A percentile compares a stretch with the other conserved stretches of the same genome.
Conservation (phyloP, 345 rosid genomes). For the Boechera stricta region DNA sequence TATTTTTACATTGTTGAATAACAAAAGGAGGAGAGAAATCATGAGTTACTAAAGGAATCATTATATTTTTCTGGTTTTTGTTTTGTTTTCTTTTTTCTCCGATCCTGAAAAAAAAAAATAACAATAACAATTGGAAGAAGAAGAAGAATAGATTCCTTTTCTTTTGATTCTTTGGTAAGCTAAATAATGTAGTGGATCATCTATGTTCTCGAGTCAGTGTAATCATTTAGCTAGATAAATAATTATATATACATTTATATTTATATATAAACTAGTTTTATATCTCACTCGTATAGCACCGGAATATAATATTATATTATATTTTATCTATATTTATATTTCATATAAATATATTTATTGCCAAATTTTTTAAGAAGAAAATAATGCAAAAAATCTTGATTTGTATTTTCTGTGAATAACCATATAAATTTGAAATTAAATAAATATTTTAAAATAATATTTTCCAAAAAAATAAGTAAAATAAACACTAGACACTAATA, state of each 20-base stretch:
- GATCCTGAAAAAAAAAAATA: conserved; percentile 14
- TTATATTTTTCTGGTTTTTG: conserved; percentile 27
- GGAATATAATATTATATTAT: no score
- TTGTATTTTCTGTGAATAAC: no score
- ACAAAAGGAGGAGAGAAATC: conserved; percentile 33
- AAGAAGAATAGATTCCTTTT: conserved; percentile 38
- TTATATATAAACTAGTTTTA: neutral
- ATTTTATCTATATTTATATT: no score
- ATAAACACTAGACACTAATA: no score
- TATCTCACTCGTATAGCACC: no score
- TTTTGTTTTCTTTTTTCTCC: conserved; percentile 28
- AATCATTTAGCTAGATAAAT: conserved; percentile 14
- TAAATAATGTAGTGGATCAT: conserved; percentile 26
- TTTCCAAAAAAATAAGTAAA: no score
- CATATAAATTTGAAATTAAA: no score
- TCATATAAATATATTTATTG: no score
- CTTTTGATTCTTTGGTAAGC: conserved; percentile 39
- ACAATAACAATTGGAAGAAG: conserved; percentile 26
- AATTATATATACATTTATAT: neutral
- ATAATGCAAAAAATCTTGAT: no score
- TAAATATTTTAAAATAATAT: no score
- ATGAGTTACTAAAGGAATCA: conserved; percentile 23
- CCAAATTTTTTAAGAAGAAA: no score
- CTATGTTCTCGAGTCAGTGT: conserved; percentile 12
- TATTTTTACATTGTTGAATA: conserved; percentile 16